Base-by-base conservation (phyloP, 805 yeast species). In the Myxozyma udenii region DNA sequence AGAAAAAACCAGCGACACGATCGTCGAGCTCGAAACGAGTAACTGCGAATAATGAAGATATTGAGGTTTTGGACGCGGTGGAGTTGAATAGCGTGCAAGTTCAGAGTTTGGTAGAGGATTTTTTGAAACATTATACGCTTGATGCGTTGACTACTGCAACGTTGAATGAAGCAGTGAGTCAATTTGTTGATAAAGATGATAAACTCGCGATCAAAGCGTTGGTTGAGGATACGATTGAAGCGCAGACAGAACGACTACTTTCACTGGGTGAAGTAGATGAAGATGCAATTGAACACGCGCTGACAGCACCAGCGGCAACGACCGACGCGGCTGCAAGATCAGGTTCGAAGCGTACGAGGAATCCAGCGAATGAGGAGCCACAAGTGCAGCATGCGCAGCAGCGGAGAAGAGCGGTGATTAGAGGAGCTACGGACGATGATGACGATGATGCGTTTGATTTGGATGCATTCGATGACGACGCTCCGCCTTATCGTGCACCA, bases 111-210 rank as follows among this genome's bases (percentile, higher is more conserved):
- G 82, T 91, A 23, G 77, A 78, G 40, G 80, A 78, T 47, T 78
- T 79, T 40, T 68, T 91, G 50, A 72, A 76, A 35, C 82, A 82
- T 38, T 78, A 86, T 48, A 78, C 81, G 48, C 71, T 91, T 40
- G 74, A 82, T 2, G 68, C 91, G 40, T 67, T 91, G n/a, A 85
- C 88, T 0, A 91, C 86, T 58, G 68, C 72, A 9, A 95, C 93
- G 0, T 75, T 90, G 66, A 80, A 80, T 44, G 79, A 81, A 30
- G 91, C 95, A 0, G 78, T 93, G 1, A 77, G 78, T 47, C 77
- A 75, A 50, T 85, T 81, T 64, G 82, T 93, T 3, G 88, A 84
- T 40, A 87, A 86, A 58, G 96, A 89, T 53, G 96, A 90, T 65
- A 86, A 84, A 63, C 71, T 73, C 32, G 81, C 90, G 0, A 70